Evolutionary conservation across 2,329 filamentous ascomycete species (phyloP), one percentile per base, ranked within the genome.

Genomic region (Hortaea werneckii): DNA sequence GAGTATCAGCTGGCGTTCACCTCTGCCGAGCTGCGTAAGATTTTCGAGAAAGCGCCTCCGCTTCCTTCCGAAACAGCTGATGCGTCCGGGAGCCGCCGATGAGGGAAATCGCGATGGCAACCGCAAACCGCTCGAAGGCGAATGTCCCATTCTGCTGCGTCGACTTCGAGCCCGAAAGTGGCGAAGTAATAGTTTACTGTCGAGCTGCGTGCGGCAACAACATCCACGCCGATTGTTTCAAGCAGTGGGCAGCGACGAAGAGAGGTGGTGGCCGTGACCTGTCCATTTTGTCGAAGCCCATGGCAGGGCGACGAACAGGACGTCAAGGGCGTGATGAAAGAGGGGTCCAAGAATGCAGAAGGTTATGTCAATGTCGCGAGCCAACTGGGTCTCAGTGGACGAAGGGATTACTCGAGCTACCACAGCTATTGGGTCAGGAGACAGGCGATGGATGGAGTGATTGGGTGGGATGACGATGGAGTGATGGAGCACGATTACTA

Each of bases 71-170:
- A 54, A 20, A 42, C 51, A 11, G 50, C 45, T 1, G 48, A 41
- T 2, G 42, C 20, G 20, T 20, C 20, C 20, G 20, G 20, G 20
- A 20, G 20, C 20, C 20, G 20, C 49, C 5, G 42, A 49, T 5
- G 43, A 26, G 10, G 63, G 67, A 7, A 62, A 66, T 5, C 60
- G 62, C 6, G 59, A 70, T 28, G 70, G 72, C 12, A 74, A 74
- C 12, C 74, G 77, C 47, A 82, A 80, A 54, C 66, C 75, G 1
- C 61, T 80, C 30, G 75, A 80, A 43, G 79, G 77, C 20, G 77
- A 81, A 49, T 83, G 79, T 54, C 76, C 78, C 0, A 77, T 82
- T 82, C 50, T 82, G 79, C 60, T 78, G 76, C 57, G 74, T 72
- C 64, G 73, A 77, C 42, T 71, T 79, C 43, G 66, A 73, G 27